Conservation (phyloP, 148 eudicot genomes). For the Rhododendron vialii region DNA sequence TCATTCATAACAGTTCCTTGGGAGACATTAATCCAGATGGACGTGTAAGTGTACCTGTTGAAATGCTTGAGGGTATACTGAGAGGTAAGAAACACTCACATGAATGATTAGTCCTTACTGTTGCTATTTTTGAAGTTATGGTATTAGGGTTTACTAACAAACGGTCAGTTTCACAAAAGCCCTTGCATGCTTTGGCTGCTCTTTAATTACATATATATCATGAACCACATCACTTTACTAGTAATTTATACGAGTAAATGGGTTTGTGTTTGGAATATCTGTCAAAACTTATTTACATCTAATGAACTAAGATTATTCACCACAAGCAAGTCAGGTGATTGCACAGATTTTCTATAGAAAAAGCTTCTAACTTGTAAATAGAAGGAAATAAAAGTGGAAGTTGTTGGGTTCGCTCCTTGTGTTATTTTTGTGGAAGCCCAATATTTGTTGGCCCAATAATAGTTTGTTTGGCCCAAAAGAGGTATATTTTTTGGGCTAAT, state of each 20-base stretch:
- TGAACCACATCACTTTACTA: background rate
- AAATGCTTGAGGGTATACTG: conserved; percentile 28
- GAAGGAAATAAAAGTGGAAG: background rate
- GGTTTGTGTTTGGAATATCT: background rate
- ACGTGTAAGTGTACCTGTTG: conserved; percentile 24
- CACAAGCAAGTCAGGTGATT: background rate
- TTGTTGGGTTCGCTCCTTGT: no score
- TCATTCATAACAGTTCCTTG: conserved; percentile 38
- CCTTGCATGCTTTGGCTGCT: background rate
- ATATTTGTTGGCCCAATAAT: no score
- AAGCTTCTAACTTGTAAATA: background rate
- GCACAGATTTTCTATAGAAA: background rate
- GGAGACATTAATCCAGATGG: conserved; percentile 29
- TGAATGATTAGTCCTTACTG: background rate
- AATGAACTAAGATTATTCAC: background rate
- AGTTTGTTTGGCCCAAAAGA: no score
- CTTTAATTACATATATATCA: background rate
- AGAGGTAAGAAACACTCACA: conserved; percentile 29
- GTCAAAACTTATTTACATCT: background rate
- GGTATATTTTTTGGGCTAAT: no score
- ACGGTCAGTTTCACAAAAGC: background rate
- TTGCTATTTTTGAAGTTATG: background rate
- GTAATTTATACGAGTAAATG: background rate
- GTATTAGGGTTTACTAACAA: background rate
- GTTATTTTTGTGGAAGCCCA: no score